Percentiles rank a stretch among this genome's conserved stretches.
phyloP scores from a whole-genome alignment of 2,329 filamentous ascomycete species.

The Cladophialophora immunda region DNA sequence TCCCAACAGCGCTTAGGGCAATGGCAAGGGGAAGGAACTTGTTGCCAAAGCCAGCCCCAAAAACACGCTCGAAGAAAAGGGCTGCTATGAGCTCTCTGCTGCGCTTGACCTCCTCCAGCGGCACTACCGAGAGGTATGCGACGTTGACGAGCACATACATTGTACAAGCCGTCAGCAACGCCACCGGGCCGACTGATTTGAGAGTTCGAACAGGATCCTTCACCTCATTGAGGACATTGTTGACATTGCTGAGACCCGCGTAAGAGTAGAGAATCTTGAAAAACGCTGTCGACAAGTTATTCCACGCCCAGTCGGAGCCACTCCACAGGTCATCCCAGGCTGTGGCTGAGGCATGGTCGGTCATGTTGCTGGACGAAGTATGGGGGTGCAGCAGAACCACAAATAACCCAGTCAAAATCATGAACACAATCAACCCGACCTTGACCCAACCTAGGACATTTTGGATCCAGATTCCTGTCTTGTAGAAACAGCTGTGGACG shows the following conservation, averaged over 20 bases:
- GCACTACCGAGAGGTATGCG: slow-evolving; percentile 70
- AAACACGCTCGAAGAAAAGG: slow-evolving; percentile 71
- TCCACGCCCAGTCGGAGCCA: slow-evolving; percentile 74
- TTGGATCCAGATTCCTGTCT: slow-evolving; percentile 40
- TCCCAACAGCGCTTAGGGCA: slow-evolving; percentile 72
- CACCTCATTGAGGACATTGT: slow-evolving; percentile 76
- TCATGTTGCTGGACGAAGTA: slow-evolving; percentile 17
- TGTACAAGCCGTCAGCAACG: slow-evolving; percentile 67
- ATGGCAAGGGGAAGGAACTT: slow-evolving; percentile 70
- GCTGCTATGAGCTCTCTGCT: slow-evolving; percentile 74
- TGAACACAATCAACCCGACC: slow-evolving; percentile 46
- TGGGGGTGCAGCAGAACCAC: slow-evolving; percentile 56
- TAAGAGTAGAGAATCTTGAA: slow-evolving; percentile 75
- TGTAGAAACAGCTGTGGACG: slow-evolving; percentile 66
- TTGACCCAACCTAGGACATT: slow-evolving; percentile 40
- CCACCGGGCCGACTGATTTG: slow-evolving; percentile 67
- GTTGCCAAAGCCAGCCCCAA: slow-evolving; percentile 67
- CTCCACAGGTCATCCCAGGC: slow-evolving; percentile 68
- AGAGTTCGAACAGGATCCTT: slow-evolving; percentile 72
- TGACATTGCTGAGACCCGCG: slow-evolving; percentile 71
- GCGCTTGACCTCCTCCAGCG: slow-evolving; percentile 70
- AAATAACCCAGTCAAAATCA: slow-evolving; percentile 68
- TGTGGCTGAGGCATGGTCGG: slow-evolving; percentile 23
- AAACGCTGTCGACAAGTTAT: slow-evolving; percentile 70
- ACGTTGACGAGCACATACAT: slow-evolving; percentile 75